phyloP scores from a whole-genome alignment of 176 grass and related monocot genomes.

The Bonia amplexicaulis region DNA sequence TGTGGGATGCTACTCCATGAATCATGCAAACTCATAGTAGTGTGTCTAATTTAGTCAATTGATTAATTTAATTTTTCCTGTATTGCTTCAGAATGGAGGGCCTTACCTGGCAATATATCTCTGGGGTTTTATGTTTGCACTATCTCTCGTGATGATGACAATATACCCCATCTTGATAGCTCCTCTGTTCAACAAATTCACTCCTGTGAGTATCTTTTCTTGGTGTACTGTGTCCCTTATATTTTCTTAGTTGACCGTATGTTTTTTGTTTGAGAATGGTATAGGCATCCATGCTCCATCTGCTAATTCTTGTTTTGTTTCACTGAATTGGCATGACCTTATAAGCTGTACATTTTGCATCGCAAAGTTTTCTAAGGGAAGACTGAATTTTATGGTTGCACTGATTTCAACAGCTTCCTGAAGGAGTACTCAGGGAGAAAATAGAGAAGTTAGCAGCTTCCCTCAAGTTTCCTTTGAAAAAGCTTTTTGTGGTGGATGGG shows the following conservation, averaged over 20 bases:
- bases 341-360: neutral
- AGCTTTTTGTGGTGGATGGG: constrained; percentile 95
- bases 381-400: constrained; percentile 11
- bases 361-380: neutral
- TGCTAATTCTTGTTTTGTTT: constrained; percentile 11
- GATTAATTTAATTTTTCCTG: constrained; percentile 16
- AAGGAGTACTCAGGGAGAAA: constrained; percentile 80
- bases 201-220: constrained; percentile 69
- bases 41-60: neutral
- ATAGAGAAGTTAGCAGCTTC: constrained; percentile 94
- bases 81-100: constrained; percentile 84
- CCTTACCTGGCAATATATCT: constrained; percentile 98
- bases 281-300: neutral
- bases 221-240: neutral
- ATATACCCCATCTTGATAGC: constrained; percentile 88
- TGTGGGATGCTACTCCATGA: neutral
- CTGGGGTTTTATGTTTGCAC: constrained; percentile 93
- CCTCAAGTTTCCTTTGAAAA: constrained; percentile 95
- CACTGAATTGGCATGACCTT: neutral
- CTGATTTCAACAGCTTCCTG: constrained; percentile 75
- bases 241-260: constrained; percentile 16
- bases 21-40: neutral
- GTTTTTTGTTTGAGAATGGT: constrained; percentile 17
- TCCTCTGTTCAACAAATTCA: constrained; percentile 98
- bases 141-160: constrained; percentile 92